These are phyloP conservation scores for Metarhizium robertsii DNA, from an alignment of 2,329 filamentous ascomycete species.

Conservation along the genomic window DNA sequence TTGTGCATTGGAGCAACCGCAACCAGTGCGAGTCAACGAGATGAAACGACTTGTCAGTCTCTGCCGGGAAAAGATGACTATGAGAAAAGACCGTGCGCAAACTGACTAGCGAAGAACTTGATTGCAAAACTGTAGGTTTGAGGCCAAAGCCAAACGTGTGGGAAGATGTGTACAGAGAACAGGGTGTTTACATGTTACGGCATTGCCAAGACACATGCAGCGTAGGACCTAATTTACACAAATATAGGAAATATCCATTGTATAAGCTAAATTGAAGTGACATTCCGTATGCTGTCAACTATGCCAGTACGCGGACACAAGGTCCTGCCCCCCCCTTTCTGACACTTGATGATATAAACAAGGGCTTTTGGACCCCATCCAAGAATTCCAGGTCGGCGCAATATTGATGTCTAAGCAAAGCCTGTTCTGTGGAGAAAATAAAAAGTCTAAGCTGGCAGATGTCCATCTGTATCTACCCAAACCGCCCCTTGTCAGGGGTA, in stretches of 20 bases:
- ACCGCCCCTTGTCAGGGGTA: too few relatives aligned
- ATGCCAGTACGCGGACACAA: not conserved
- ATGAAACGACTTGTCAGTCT: conserved; percentile 20
- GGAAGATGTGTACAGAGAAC: not conserved
- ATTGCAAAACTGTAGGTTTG: not conserved
- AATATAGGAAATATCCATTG: not conserved
- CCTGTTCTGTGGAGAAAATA: not conserved
- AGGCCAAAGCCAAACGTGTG: not conserved
- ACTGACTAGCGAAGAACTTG: conserved; percentile 9
- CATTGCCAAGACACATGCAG: not conserved
- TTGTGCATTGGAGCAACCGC: conserved; percentile 22
- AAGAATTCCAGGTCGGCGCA: not conserved
- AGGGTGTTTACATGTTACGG: not conserved
- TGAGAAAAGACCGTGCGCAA: conserved; percentile 12
- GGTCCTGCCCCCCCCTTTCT: not conserved
- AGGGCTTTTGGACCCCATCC: not conserved
- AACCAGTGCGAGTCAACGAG: conserved; percentile 20
- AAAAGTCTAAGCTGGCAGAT: too few relatives aligned
- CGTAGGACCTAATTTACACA: not conserved
- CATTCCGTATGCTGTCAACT: not conserved
- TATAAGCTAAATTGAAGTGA: not conserved
- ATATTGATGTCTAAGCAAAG: not conserved
- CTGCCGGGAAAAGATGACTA: conserved; percentile 16
- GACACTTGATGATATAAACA: not conserved
- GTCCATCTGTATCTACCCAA: too few relatives aligned